phyloP scores from a whole-genome alignment of 2,329 filamentous ascomycete species.

The Cladosporium sphaerospermum region DNA sequence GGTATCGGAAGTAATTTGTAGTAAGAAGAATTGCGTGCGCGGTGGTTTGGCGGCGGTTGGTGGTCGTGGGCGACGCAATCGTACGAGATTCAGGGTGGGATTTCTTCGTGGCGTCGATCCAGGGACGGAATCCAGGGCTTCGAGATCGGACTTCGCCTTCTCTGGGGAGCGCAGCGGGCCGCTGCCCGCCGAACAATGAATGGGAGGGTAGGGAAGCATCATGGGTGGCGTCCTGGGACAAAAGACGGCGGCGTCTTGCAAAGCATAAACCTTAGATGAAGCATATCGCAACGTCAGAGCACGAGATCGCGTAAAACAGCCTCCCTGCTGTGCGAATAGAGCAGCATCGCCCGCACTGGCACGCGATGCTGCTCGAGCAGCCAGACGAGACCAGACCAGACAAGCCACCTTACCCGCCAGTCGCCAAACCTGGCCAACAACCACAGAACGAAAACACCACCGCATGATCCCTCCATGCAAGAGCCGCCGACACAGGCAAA shows the following conservation, averaged over 20 bases:
- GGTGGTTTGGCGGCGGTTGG: not conserved
- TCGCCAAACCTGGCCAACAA: not conserved
- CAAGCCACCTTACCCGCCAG: not conserved
- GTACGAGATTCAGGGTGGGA: constrained; percentile 1
- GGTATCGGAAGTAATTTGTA: not conserved
- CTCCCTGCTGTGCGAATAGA: no score
- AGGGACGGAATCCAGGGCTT: constrained; percentile 3
- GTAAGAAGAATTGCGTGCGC: not conserved
- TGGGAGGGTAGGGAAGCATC: not conserved
- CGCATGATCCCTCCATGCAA: not conserved
- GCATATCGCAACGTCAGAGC: no score
- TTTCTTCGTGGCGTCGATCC: constrained; percentile 1
- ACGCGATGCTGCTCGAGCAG: no score
- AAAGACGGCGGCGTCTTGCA: no score
- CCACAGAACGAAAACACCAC: not conserved
- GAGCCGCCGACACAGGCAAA: not conserved
- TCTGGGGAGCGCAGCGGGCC: not conserved
- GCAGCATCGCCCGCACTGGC: no score
- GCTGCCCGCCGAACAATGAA: not conserved
- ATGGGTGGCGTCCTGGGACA: no score
- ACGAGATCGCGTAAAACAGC: no score
- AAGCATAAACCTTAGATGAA: no score
- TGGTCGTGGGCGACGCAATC: not conserved
- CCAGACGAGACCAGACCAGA: not conserved
- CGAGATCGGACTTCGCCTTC: constrained; percentile 3